Percentiles rank a stretch among this genome's conserved stretches.
Evolutionary conservation across 2,329 filamentous ascomycete genomes (phyloP).

Genomic region (Gaeumannomyces sp.): DNA sequence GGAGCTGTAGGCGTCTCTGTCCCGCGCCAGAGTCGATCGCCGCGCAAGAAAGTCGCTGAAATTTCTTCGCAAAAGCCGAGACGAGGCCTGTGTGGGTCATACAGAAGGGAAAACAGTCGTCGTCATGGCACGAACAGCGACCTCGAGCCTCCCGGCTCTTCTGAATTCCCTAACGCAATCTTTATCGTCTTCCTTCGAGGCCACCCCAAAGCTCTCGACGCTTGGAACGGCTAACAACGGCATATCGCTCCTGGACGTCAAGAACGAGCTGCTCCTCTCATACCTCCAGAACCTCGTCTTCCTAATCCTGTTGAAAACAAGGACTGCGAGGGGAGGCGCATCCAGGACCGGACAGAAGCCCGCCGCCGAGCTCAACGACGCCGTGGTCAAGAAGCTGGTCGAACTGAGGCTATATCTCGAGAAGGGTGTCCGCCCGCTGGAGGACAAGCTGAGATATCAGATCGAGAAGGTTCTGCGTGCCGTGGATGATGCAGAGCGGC

Average conservation of each 20-base stretch:
- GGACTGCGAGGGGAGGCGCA: conserved; percentile 38
- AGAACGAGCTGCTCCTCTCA: conserved; percentile 94
- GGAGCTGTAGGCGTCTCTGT: too few relatives aligned
- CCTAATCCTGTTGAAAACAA: conserved; percentile 73
- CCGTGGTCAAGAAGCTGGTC: conserved; percentile 78
- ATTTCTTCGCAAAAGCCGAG: neutral
- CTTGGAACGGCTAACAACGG: conserved; percentile 75
- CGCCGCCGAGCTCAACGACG: conserved; percentile 45
- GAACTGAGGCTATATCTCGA: conserved; percentile 91
- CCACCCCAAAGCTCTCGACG: conserved; percentile 53
- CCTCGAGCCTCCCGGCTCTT: conserved; percentile 37
- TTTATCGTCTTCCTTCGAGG: conserved; percentile 58
- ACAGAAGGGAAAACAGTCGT: neutral
- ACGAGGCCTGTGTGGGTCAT: neutral
- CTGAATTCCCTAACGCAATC: conserved; percentile 52
- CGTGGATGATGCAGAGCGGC: conserved; percentile 65
- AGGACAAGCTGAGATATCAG: conserved; percentile 87
- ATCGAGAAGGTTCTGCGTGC: conserved; percentile 91
- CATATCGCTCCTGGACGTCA: conserved; percentile 89
- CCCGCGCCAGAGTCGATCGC: neutral
- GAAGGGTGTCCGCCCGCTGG: conserved; percentile 82
- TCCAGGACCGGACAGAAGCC: conserved; percentile 24
- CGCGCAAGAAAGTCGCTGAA: neutral
- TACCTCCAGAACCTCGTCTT: conserved; percentile 95
- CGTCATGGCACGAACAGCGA: conserved; percentile 20